These are phyloP conservation scores for Globisporangium carolinianum DNA, from an alignment of 352 stramenopile genomes.

Conservation along the genomic window DNA sequence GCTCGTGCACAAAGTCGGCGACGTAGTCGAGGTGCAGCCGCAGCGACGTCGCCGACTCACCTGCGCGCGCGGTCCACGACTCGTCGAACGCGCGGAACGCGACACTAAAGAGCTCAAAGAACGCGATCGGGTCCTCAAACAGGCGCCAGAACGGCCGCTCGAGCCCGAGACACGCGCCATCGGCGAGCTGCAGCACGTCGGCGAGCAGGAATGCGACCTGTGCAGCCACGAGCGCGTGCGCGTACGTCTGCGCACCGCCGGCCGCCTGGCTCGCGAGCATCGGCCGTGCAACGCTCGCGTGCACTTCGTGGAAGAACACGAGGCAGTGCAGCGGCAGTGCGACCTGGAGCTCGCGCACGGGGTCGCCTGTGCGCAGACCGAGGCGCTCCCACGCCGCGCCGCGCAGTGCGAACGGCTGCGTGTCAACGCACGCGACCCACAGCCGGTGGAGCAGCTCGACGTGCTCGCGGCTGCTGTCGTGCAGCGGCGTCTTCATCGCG, in stretches of 20 bases:
- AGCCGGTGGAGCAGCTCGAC: slow-evolving; percentile 57
- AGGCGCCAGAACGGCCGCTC: slow-evolving; percentile 80
- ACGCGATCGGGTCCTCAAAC: slow-evolving; percentile 80
- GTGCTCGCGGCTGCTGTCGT: slow-evolving; percentile 58
- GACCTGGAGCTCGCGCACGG: slow-evolving; percentile 59
- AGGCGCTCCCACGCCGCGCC: slow-evolving; percentile 48
- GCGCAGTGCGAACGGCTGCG: slow-evolving; percentile 42
- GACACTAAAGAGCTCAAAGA: slow-evolving; percentile 78
- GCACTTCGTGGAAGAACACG: slow-evolving; percentile 76
- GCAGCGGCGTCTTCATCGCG: slow-evolving; percentile 54
- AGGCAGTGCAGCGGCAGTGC: slow-evolving; percentile 73
- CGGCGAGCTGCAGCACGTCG: slow-evolving; percentile 67
- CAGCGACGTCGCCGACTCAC: slow-evolving; percentile 39
- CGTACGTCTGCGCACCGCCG: slow-evolving; percentile 39
- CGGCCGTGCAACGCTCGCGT: slow-evolving; percentile 48
- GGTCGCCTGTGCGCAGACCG: slow-evolving; percentile 63
- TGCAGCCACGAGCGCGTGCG: slow-evolving; percentile 48
- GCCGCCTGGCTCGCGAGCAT: slow-evolving; percentile 58
- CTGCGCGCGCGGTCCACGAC: slow-evolving; percentile 47
- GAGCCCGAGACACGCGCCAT: slow-evolving; percentile 60
- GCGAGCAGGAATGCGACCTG: slow-evolving; percentile 52
- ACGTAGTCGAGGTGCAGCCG: slow-evolving; percentile 60
- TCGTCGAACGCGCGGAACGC: slow-evolving; percentile 66
- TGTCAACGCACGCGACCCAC: slow-evolving; percentile 67
- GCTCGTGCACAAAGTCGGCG: slow-evolving; percentile 57